Base-by-base conservation (phyloP, 306 rosid genomes). In the Pyrus communis region DNA sequence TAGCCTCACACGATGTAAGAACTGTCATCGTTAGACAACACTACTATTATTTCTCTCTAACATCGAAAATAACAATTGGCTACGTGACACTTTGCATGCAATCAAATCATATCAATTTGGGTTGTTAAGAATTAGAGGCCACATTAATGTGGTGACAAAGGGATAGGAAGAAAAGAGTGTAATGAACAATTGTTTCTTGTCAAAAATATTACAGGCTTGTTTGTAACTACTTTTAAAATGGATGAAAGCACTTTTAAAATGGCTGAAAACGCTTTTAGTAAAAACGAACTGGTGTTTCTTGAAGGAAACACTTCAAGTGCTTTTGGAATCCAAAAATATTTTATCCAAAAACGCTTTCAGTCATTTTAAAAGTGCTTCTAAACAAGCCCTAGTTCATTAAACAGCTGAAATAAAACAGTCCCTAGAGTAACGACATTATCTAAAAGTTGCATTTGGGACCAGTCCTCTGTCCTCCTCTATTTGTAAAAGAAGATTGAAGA, bases 21-120 rank as follows among this genome's bases (percentile, higher is more conserved):
- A 38, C 10, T 38, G 42, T 38, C 9, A 38, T 38, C 42, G 2
- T 38, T 38, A 38, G 42, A 38, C 42, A 38, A 38, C 42, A 38
- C 42, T 38, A 38, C 42, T 38, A 38, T 38, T 7, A 38, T 38
- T 38, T 38, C 42, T 38, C 55, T 49, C 21, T 5, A 14, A 15
- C 21, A 49, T 49, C 55, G 21, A 18, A 15, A 14, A 23, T 40
- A 67, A 69, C 51, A 67, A 64, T 23, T 21, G 69, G 80, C 74
- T 69, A 77, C 46, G 69, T 57, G 86, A 74, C 84, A 81, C 70
- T 74, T 80, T 71, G 59, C 40, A 73, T 72, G 84, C 51, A 82
- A 87, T 89, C 86, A 82, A 81, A 74, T 77, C 85, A 63, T 33
- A 19, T 73, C 80, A 70, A 27, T 54, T 68, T 64, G 21, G 75